Evolutionary conservation across 148 eudicot genomes (phyloP), one percentile per base, ranked within the genome.

Genomic region (Chenopodium album): DNA sequence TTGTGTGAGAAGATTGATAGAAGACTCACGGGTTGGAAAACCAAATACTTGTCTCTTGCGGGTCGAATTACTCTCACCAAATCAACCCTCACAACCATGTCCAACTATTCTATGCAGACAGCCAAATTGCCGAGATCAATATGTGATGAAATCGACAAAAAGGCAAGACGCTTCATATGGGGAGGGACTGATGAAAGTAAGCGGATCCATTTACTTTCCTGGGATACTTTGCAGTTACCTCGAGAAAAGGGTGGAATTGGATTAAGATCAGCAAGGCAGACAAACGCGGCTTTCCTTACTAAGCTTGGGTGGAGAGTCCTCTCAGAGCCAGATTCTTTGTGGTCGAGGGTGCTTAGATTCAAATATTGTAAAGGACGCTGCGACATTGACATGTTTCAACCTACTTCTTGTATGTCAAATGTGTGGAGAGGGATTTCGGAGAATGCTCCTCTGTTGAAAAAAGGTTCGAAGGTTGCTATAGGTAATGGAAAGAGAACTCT

Each of bases 261-360:
- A 1, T 5, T 46, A 5, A 5, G 48, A 46, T 46, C 48, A 6
- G 48, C 48, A 1, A 5, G 48, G 6, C 48, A 46, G 2, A 8
- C 48, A 0, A 46, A 46, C 2, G 1, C 48, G 0, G 9, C 9
- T 8, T 46, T 46, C 4, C 48, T 46, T 3, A 46, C 7, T 3
- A 46, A 46, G 2, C 48, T 46, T 1, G 48, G 48, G 9, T 46
- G 48, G 9, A 46, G 48, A 0, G 48, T 3, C 0, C 48, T 46
- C 48, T 46, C 48, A 46, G 4, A 46, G 2, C 48, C 48, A 1
- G 2, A 46, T 3, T 52, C 59, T 3, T 9, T 13, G 9, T 52
- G 0, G 59, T 52, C n/a, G 0, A 0, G 1, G 22, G 62, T 52
- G 1, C 10, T 22, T 0, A 0, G 29, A 1, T 1, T 4, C 9